Conservation (phyloP, 2,329 filamentous ascomycete genomes). For the Xenoacremonium recifei region DNA sequence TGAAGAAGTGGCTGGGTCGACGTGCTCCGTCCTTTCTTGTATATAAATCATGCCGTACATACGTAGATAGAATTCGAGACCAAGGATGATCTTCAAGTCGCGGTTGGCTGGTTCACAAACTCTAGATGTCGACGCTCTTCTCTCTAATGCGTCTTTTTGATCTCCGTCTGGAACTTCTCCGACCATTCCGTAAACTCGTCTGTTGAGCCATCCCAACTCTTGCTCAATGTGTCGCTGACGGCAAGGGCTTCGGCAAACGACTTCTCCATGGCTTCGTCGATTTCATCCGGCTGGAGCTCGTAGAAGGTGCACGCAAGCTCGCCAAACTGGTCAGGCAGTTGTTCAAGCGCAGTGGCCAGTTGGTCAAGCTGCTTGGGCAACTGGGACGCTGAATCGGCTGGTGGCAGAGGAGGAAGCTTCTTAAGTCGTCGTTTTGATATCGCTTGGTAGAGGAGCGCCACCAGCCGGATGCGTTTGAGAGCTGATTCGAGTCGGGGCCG, state of each 20-base stretch:
- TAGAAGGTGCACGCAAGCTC: constrained; percentile 74
- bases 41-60: too few relatives aligned
- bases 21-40: too few relatives aligned
- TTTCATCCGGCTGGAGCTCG: constrained; percentile 58
- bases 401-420: constrained; percentile 47
- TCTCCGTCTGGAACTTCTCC: constrained; percentile 52
- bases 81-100: too few relatives aligned
- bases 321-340: constrained; percentile 66
- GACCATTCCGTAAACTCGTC: constrained; percentile 82
- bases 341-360: constrained; percentile 53
- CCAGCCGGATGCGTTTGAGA: constrained; percentile 64
- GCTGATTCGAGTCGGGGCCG: constrained; percentile 63
- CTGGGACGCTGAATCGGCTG: constrained; percentile 25
- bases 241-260: constrained; percentile 60
- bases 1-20: too few relatives aligned
- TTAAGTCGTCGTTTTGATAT: constrained; percentile 68
- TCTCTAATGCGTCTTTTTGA: constrained; percentile 51
- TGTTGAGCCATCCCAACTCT: constrained; percentile 60
- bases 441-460: constrained; percentile 67
- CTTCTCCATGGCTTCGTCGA: constrained; percentile 56
- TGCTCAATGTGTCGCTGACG: constrained; percentile 53
- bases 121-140: too few relatives aligned
- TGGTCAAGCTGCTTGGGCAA: constrained; percentile 51
- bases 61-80: too few relatives aligned
- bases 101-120: too few relatives aligned